A percentile compares a stretch with the other conserved stretches of the same genome.
Evolutionary conservation across 2,329 filamentous ascomycete genomes (phyloP).

Genomic region (Lecanosticta acicola): DNA sequence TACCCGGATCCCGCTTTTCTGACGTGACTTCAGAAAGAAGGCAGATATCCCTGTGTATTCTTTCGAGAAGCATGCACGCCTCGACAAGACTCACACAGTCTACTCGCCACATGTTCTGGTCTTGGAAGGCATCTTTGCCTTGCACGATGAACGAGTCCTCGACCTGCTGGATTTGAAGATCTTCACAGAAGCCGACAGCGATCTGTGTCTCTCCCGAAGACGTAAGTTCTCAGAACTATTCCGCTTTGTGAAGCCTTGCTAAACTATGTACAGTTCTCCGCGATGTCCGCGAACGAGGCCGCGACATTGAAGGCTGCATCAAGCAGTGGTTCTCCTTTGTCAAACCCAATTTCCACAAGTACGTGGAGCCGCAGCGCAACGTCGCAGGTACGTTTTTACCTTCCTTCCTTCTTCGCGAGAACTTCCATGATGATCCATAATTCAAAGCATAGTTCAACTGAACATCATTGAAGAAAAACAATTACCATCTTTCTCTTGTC

Average conservation of each 20-base stretch:
- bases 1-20: background rate
- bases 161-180: conserved; percentile 94
- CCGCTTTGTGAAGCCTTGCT: too few species aligned
- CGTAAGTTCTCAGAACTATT: conserved; percentile 61
- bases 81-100: conserved; percentile 74
- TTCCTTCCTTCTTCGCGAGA: conserved; percentile 4
- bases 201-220: conserved; percentile 85
- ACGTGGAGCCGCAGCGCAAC: conserved; percentile 83
- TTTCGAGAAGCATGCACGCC: conserved; percentile 80
- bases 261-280: conserved; percentile 57
- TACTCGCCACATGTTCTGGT: conserved; percentile 96
- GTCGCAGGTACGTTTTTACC: conserved; percentile 59
- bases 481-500: conserved; percentile 35
- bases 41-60: conserved; percentile 93
- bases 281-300: conserved; percentile 81
- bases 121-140: conserved; percentile 89
- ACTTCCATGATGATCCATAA: conserved; percentile 33
- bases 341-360: conserved; percentile 94
- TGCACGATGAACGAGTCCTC: conserved; percentile 80
- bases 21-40: conserved; percentile 56
- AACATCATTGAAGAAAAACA: conserved; percentile 34
- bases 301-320: conserved; percentile 90
- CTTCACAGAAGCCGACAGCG: conserved; percentile 92
- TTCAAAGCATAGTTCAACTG: conserved; percentile 39
- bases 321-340: conserved; percentile 98